Conservation (phyloP, 495 filamentous ascomycete genomes). For the Daldinia loculata region DNA sequence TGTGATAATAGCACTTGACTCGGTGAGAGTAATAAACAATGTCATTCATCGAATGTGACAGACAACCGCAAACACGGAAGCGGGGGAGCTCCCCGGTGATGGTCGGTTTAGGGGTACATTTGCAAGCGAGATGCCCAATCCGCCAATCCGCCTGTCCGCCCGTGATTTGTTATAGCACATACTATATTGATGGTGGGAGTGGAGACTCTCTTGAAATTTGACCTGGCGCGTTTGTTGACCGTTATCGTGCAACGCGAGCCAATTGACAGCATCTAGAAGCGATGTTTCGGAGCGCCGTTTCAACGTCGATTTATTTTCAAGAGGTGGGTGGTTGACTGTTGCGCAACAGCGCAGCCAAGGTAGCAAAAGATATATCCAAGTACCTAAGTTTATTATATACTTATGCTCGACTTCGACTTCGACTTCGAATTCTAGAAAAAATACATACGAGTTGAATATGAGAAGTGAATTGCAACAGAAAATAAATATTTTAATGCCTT, state of each 20-base stretch:
- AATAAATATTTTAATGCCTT: neutral
- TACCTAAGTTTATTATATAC: neutral
- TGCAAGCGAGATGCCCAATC: conserved; percentile 19
- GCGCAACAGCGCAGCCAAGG: neutral
- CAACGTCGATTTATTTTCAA: conserved; percentile 6
- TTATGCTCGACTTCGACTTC: neutral
- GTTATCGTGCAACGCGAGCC: conserved; percentile 32
- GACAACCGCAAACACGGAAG: conserved; percentile 3
- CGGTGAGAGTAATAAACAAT: conserved; percentile 20
- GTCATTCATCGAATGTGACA: conserved; percentile 22
- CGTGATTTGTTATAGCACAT: conserved; percentile 25
- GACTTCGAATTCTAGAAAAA: neutral
- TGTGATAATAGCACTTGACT: conserved; percentile 17
- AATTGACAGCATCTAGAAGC: conserved; percentile 31
- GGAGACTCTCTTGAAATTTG: conserved; percentile 29
- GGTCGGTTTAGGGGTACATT: conserved; percentile 7
- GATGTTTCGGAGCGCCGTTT: conserved; percentile 19
- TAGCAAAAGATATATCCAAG: neutral
- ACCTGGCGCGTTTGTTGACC: conserved; percentile 17
- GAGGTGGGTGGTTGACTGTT: neutral
- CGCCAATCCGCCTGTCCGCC: neutral
- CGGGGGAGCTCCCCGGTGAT: conserved; percentile 19
- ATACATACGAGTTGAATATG: conserved; percentile 11
- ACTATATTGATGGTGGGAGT: conserved; percentile 16
- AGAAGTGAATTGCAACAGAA: neutral